Base-by-base conservation (phyloP, 257 asterid genomes). In the Datura wrightii region DNA sequence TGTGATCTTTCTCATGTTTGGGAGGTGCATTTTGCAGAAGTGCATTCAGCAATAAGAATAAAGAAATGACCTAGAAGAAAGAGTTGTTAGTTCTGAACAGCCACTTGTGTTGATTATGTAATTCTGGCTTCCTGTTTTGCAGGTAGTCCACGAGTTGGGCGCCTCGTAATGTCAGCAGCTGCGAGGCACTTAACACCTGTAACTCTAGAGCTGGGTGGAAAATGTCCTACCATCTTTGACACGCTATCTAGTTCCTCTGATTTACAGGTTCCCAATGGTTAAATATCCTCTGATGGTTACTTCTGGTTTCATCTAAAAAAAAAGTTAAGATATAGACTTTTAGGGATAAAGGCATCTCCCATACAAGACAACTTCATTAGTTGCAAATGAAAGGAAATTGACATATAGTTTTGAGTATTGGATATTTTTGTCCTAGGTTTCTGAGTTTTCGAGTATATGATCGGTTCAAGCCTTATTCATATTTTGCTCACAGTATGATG, bases 111-210 rank as follows among this genome's bases (percentile, higher is more conserved):
- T 71, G 50, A n/a, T 71, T n/a, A 39, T 37, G 37, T 41, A 39
- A 59, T 79, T 42, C 48, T 63, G 80, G 14, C 62, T 82, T 84
- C 59, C 53, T 56, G 56, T 76, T 76, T 83, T 65, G 46, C 91
- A 94, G 99, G 99, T 76, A 94, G 98, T 88, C 85, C 95, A 65
- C 92, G 89, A 74, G 95, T 94, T 79, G 99, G 92, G 37, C 89
- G 94, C 19, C 86, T 94, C 58, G 52, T 96, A 87, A 90, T 94
- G 98, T 79, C 98, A 10, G 98, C 98, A 69, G 99, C 98, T 74
- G 99, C 98, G 31, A 94, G 92, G 89, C 95, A 94, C 88, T 91
- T 96, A 88, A 96, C 99, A 2, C 99, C 99, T 7, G 99, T 96
- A 85, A 91, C 94, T 60, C 94, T 96, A 36, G 99, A 96, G 90